Percentiles rank a stretch among this genome's conserved stretches.
These are phyloP conservation scores for Canariomyces notabilis DNA, from an alignment of 2,329 filamentous ascomycete genomes.

Conservation along the genomic window DNA sequence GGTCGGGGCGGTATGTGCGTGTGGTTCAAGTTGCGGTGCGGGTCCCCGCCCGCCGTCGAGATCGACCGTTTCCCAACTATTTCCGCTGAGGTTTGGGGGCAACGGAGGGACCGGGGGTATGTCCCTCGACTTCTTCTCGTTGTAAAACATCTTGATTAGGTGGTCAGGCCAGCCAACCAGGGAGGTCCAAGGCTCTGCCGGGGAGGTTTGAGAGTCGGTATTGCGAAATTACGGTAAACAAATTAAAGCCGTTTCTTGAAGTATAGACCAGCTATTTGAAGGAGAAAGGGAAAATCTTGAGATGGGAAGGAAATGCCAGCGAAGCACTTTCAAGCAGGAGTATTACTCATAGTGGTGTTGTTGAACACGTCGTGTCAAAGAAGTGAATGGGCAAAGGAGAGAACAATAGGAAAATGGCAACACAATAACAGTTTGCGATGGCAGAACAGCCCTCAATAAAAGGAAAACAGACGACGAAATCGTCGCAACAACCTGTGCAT, in stretches of 20 bases:
- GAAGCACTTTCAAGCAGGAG: slow-evolving; percentile 7
- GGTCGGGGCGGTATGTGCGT: slow-evolving; percentile 56
- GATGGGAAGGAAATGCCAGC: slow-evolving; percentile 10
- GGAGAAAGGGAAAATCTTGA: slow-evolving; percentile 11
- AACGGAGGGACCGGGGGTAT: slow-evolving; percentile 31
- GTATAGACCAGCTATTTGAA: slow-evolving; percentile 21
- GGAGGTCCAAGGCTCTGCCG: neutral
- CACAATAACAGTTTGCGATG: neutral
- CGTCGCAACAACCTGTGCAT: slow-evolving; percentile 14
- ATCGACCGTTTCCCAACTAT: slow-evolving; percentile 32
- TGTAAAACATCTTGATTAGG: slow-evolving; percentile 22
- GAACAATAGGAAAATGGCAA: slow-evolving; percentile 1
- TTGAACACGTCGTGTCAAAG: slow-evolving; percentile 1
- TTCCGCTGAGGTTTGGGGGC: slow-evolving; percentile 27
- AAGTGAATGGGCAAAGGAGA: neutral
- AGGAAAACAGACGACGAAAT: slow-evolving; percentile 2
- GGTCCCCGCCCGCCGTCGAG: slow-evolving; percentile 32
- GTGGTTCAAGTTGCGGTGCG: slow-evolving; percentile 29
- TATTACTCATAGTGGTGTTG: slow-evolving; percentile 2
- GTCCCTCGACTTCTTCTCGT: slow-evolving; percentile 23
- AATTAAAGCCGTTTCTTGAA: slow-evolving; percentile 13
- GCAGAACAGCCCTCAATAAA: slow-evolving; percentile 5
- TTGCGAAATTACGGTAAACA: slow-evolving; percentile 6
- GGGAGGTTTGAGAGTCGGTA: slow-evolving; percentile 3
- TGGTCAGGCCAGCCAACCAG: neutral